phyloP scores from a whole-genome alignment of 2,329 filamentous ascomycete species.

The Talaromyces amestolkiae region DNA sequence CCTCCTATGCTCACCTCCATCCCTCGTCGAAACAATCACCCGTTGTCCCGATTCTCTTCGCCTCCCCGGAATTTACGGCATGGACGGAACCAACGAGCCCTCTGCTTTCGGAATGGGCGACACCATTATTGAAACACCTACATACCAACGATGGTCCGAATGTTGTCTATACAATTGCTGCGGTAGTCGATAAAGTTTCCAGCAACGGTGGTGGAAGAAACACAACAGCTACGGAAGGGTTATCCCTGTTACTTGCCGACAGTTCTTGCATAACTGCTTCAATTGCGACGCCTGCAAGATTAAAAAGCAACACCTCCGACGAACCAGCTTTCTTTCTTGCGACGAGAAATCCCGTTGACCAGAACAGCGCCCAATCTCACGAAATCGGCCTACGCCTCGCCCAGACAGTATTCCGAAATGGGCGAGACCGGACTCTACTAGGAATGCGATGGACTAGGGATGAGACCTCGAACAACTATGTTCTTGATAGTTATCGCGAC shows the following conservation, averaged over 20 bases:
- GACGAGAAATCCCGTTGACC: conserved; percentile 20
- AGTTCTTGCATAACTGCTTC: conserved; percentile 31
- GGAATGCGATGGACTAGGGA: conserved; percentile 37
- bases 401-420: conserved; percentile 44
- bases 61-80: conserved; percentile 38
- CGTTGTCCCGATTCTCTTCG: conserved; percentile 35
- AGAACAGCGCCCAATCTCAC: conserved; percentile 21
- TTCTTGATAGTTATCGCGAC: conserved; percentile 28
- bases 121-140: conserved; percentile 24
- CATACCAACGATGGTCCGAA: conserved; percentile 20
- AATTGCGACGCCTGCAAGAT: conserved; percentile 27
- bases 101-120: conserved; percentile 34
- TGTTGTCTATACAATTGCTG: conserved; percentile 32
- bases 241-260: conserved; percentile 34
- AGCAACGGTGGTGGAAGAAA: not conserved
- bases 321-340: conserved; percentile 36
- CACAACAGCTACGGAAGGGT: conserved; percentile 31
- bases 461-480: conserved; percentile 23
- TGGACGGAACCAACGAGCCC: conserved; percentile 34
- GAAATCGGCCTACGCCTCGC: conserved; percentile 42
- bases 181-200: conserved; percentile 38
- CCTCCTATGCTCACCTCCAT: conserved; percentile 23
- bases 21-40: conserved; percentile 15
- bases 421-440: conserved; percentile 40
- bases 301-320: conserved; percentile 30